Percentiles rank a stretch among this genome's conserved stretches.
Conservation (phyloP, 768 basidiomycete genomes). For the Termitomyces sp. region DNA sequence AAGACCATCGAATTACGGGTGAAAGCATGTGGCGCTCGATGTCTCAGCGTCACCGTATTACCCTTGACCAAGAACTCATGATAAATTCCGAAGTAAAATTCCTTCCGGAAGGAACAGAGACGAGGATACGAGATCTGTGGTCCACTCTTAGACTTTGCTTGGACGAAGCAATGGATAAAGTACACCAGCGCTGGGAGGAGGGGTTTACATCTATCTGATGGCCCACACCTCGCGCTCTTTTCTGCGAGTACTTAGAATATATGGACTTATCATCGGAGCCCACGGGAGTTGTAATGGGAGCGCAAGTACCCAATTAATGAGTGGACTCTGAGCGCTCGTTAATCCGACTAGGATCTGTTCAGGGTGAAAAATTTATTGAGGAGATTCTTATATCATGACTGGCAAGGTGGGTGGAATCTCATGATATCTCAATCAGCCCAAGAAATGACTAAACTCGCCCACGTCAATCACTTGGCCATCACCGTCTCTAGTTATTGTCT, state of each 20-base stretch:
- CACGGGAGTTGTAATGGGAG: not conserved
- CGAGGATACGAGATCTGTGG: constrained; percentile 3
- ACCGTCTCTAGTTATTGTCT: too few species aligned
- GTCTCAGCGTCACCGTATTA: constrained; percentile 3
- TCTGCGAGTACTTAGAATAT: not conserved
- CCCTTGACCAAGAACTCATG: constrained; percentile 2
- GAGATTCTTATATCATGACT: not conserved
- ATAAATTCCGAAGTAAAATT: constrained; percentile 3
- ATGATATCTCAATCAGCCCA: too few species aligned
- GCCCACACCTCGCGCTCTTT: not conserved
- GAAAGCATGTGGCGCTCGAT: constrained; percentile 8
- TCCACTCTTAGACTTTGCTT: constrained; percentile 1
- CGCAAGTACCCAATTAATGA: too few species aligned
- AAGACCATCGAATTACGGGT: not conserved
- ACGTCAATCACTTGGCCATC: too few species aligned
- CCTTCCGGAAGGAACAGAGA: constrained; percentile 3
- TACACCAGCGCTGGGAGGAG: constrained; percentile 3
- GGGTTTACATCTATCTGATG: not conserved
- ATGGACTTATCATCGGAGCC: not conserved
- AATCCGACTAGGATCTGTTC: not conserved
- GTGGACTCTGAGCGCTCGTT: not conserved
- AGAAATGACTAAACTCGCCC: not conserved
- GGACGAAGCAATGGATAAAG: constrained; percentile 3
- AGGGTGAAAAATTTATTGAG: not conserved
- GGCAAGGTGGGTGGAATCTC: not conserved